phyloP scores from a whole-genome alignment of 1,284 basidiomycete genomes.

The Ceratobasidium sp. region DNA sequence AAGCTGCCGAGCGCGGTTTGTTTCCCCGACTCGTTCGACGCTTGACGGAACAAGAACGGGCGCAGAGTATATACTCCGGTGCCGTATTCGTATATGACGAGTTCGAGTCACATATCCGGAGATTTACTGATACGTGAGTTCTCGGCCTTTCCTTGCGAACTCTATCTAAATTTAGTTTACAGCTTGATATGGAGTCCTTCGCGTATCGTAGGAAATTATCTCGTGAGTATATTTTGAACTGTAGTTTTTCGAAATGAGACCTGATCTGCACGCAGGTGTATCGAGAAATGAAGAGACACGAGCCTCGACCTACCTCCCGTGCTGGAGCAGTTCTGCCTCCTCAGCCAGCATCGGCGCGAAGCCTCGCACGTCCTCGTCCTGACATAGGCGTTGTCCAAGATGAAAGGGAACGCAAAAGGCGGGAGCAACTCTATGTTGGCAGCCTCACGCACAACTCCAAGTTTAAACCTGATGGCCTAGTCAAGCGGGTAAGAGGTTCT shows the following conservation, averaged over 20 bases:
- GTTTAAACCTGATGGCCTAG: constrained; percentile 28
- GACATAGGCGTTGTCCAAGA: background rate
- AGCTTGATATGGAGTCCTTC: constrained; percentile 34
- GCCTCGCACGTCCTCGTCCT: constrained; percentile 29
- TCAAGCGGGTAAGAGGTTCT: constrained; percentile 19
- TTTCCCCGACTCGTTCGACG: constrained; percentile 36
- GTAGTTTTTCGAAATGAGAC: background rate
- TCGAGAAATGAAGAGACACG: constrained; percentile 30
- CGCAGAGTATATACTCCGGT: constrained; percentile 14
- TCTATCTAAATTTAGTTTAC: background rate
- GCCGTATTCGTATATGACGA: constrained; percentile 32
- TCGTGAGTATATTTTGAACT: background rate
- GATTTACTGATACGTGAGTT: constrained; percentile 36
- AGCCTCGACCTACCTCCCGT: constrained; percentile 27
- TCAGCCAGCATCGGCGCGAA: constrained; percentile 19
- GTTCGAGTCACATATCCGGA: constrained; percentile 28
- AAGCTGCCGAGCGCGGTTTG: constrained; percentile 19
- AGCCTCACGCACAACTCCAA: constrained; percentile 26
- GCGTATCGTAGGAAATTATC: constrained; percentile 32
- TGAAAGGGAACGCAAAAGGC: constrained; percentile 17
- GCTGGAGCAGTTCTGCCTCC: constrained; percentile 8
- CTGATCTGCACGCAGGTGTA: constrained; percentile 9
- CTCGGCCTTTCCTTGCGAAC: background rate
- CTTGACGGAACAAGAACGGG: constrained; percentile 26
- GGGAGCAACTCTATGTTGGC: constrained; percentile 27